Evolutionary conservation across 2,329 filamentous ascomycete genomes (phyloP).

Genomic region (Herpomyces periplanetae): DNA sequence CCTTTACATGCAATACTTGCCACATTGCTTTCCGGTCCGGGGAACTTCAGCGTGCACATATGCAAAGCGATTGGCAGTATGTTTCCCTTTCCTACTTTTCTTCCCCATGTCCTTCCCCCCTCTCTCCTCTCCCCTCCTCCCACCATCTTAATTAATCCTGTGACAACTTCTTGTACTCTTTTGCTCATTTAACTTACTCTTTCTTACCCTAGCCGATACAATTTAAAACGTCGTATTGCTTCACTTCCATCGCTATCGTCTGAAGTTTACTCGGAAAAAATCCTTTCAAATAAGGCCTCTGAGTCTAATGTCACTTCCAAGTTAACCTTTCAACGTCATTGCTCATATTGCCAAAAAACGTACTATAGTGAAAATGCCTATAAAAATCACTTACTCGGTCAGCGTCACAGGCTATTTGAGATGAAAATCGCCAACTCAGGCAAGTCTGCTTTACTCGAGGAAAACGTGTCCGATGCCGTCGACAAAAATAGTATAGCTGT

Average conservation of each 20-base stretch:
- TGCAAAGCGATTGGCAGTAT: constrained; percentile 97
- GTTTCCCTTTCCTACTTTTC: no score
- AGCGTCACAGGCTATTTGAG: constrained; percentile 42
- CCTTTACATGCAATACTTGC: constrained; percentile 93
- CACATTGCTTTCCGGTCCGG: constrained; percentile 82
- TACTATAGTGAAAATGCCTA: constrained; percentile 93
- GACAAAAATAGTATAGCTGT: no score
- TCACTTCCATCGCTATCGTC: constrained; percentile 62
- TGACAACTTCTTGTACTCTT: neutral
- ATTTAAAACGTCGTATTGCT: constrained; percentile 71
- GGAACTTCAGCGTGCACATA: constrained; percentile 68
- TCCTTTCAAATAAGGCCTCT: constrained; percentile 51
- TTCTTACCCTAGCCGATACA: constrained; percentile 33
- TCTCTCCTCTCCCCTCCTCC: constrained; percentile 2
- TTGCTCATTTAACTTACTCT: constrained; percentile 2
- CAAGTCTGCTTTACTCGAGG: no score
- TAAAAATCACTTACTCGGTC: constrained; percentile 58
- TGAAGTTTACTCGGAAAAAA: constrained; percentile 78
- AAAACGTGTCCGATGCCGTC: no score
- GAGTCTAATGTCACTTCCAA: constrained; percentile 51
- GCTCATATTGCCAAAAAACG: constrained; percentile 46
- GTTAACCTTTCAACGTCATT: constrained; percentile 51
- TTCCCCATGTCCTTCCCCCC: constrained; percentile 2
- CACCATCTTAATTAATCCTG: constrained; percentile 3
- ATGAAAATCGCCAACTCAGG: no score